Percentiles rank a stretch among this genome's conserved stretches.
phyloP scores from a whole-genome alignment of 2,329 filamentous ascomycete species.

The Taxawa tesnikishii region DNA sequence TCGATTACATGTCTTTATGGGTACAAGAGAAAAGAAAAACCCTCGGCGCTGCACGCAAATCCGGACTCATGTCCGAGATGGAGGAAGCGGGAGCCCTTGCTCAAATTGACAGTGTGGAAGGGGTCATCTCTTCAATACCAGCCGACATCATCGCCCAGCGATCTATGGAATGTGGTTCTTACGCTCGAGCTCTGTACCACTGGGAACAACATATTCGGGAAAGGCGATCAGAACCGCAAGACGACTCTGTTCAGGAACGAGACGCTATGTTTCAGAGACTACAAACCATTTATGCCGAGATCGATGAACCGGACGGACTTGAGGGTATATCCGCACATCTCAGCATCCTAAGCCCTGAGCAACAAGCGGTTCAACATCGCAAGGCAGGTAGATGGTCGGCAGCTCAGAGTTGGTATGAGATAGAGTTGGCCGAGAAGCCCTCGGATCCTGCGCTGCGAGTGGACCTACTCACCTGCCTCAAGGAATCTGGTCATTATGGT shows the following conservation, averaged over 20 bases:
- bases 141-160: conserved; percentile 65
- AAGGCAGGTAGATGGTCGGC: conserved; percentile 91
- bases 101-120: conserved; percentile 54
- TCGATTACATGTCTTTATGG: conserved; percentile 90
- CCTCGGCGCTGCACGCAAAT: no score
- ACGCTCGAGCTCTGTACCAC: conserved; percentile 82
- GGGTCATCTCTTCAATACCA: conserved; percentile 56
- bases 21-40: conserved; percentile 61
- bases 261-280: conserved; percentile 55
- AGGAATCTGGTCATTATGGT: conserved; percentile 94
- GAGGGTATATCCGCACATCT: conserved; percentile 87
- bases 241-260: conserved; percentile 42
- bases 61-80: no score
- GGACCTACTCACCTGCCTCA: conserved; percentile 75
- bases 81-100: conserved; percentile 39
- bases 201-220: conserved; percentile 81
- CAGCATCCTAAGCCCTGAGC: conserved; percentile 77
- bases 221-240: conserved; percentile 29
- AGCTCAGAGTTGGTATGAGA: conserved; percentile 95
- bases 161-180: conserved; percentile 89
- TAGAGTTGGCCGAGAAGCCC: conserved; percentile 57
- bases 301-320: conserved; percentile 93
- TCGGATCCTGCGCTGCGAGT: conserved; percentile 66
- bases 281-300: conserved; percentile 91
- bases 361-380: conserved; percentile 83